These are phyloP conservation scores for Chlorokybus atmophyticus DNA, from an alignment of 139 green algal genomes.

Conservation along the genomic window DNA sequence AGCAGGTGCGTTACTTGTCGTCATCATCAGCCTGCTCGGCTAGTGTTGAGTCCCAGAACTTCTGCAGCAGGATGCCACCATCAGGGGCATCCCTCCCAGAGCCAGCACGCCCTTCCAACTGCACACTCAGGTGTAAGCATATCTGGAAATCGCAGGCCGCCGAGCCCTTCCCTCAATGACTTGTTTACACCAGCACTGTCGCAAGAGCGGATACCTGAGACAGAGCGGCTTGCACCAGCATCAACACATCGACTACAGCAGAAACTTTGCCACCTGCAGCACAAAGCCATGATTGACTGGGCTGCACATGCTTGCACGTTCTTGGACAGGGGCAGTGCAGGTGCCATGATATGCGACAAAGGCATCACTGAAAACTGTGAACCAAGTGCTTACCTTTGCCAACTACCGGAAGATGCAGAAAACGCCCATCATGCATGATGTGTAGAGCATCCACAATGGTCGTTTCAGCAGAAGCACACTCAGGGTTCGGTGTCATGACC, in stretches of 20 bases:
- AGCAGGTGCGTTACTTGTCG: conserved; percentile 13
- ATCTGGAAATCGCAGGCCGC: no score
- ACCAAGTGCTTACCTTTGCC: conserved; percentile 2
- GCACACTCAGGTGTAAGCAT: no score
- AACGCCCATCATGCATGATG: conserved; percentile 31
- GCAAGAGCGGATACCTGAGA: no score
- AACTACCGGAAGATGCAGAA: conserved; percentile 24
- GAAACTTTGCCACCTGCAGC: conserved; percentile 12
- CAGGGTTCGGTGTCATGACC: conserved; percentile 29
- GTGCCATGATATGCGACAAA: not conserved
- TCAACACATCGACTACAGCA: conserved; percentile 12
- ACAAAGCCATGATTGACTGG: not conserved
- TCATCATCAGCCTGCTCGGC: conserved; percentile 12
- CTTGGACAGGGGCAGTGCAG: not conserved
- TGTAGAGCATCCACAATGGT: conserved; percentile 31
- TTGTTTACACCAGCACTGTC: conserved; percentile 10
- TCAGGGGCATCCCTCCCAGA: not conserved
- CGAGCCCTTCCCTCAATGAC: no score
- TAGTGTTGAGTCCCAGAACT: conserved; percentile 19
- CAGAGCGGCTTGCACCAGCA: conserved; percentile 16
- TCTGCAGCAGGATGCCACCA: conserved; percentile 14
- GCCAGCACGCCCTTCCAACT: not conserved
- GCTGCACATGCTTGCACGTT: not conserved
- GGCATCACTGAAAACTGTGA: not conserved
- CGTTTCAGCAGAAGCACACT: conserved; percentile 12